These are phyloP conservation scores for Pleomassaria siparia DNA, from an alignment of 2,329 filamentous ascomycete genomes.

Conservation along the genomic window DNA sequence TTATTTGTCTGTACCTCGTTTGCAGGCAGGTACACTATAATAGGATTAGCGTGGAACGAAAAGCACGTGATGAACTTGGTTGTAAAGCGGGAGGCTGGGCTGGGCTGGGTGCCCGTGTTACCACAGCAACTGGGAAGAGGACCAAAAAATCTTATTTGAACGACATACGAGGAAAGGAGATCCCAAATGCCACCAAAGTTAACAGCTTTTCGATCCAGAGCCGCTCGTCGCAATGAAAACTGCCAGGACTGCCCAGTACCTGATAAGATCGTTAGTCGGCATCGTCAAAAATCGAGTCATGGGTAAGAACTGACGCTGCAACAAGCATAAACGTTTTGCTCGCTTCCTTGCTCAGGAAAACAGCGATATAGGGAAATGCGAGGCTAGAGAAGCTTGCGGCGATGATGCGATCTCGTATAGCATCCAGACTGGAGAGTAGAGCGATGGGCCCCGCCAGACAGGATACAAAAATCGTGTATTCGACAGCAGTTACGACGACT, in stretches of 20 bases:
- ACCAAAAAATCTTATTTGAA: neutral
- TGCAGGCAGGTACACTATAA: no score
- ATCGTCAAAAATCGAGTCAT: neutral
- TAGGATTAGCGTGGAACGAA: no score
- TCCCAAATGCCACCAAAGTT: neutral
- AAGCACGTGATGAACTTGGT: neutral
- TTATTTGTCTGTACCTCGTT: no score
- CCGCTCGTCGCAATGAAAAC: conserved; percentile 8
- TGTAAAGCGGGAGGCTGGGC: neutral
- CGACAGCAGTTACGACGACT: conserved; percentile 2
- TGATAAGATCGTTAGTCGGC: conserved; percentile 6
- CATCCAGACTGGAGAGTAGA: conserved; percentile 3
- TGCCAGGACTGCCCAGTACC: conserved; percentile 12
- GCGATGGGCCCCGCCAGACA: conserved; percentile 6
- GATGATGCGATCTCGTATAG: conserved; percentile 8
- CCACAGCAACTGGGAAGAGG: neutral
- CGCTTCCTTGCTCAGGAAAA: conserved; percentile 9
- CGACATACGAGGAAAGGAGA: neutral
- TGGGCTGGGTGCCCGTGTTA: neutral
- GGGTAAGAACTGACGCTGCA: conserved; percentile 9
- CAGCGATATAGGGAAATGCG: conserved; percentile 3
- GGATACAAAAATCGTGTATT: conserved; percentile 5
- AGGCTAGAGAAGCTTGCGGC: conserved; percentile 9
- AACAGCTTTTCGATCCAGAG: neutral
- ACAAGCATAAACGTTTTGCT: conserved; percentile 1